Conservation (phyloP, 225 moss, liverwort and hornwort species). For the Physcomitrellopsis africana region DNA sequence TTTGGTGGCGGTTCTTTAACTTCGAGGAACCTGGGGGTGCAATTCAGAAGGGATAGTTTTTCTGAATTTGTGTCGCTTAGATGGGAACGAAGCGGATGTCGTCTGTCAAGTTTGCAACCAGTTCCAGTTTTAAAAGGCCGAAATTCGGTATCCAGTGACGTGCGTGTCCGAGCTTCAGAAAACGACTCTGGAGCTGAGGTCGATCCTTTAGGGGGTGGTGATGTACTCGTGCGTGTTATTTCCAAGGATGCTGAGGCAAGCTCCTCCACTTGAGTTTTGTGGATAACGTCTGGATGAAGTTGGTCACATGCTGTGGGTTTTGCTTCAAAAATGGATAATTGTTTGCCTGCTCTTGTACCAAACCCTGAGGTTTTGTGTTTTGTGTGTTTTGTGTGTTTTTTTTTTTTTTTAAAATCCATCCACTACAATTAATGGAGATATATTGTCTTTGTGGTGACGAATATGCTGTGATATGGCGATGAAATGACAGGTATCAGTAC, state of each 20-base stretch:
- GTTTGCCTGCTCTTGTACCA: background rate
- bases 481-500: constrained; percentile 75
- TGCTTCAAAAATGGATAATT: background rate
- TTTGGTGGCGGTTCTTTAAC: constrained; percentile 23
- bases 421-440: background rate
- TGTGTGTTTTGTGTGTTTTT: no score
- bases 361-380: constrained; percentile 7
- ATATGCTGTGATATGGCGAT: constrained; percentile 9
- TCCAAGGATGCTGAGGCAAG: constrained; percentile 62
- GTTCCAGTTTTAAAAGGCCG: constrained; percentile 17
- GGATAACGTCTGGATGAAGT: background rate
- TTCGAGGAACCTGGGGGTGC: constrained; percentile 15
- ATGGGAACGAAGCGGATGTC: background rate
- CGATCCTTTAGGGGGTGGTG: constrained; percentile 43
- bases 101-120: constrained; percentile 8
- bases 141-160: constrained; percentile 4
- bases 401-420: background rate
- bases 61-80: background rate
- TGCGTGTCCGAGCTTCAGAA: constrained; percentile 37
- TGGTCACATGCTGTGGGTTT: background rate
- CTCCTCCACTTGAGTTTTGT: background rate
- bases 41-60: constrained; percentile 3
- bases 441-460: background rate
- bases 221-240: constrained; percentile 59
- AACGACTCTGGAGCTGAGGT: constrained; percentile 34